Percentiles rank a stretch among this genome's conserved stretches.
Evolutionary conservation across 176 grass and related monocot genomes (phyloP).

Genomic region (Ensete glaucum): DNA sequence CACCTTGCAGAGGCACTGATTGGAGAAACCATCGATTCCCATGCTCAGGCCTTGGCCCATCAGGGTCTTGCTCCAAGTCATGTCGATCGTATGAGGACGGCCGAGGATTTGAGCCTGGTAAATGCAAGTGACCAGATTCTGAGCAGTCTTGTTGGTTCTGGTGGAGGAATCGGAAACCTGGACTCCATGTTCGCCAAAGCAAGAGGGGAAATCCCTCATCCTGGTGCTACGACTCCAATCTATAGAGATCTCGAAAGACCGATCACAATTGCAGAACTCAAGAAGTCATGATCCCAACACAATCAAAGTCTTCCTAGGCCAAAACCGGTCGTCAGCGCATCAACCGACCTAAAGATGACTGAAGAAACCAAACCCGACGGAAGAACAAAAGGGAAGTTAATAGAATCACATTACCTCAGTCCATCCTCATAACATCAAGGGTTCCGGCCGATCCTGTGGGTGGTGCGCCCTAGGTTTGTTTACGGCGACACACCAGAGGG

Average conservation of each 20-base stretch:
- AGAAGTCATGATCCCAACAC: background rate
- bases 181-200: slow-evolving; percentile 2
- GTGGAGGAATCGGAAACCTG: background rate
- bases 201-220: slow-evolving; percentile 6
- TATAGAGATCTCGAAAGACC: background rate
- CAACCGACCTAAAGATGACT: too few species aligned
- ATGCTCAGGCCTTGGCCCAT: slow-evolving; percentile 3
- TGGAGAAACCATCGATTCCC: background rate
- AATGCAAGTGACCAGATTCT: background rate
- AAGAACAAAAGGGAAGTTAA: too few species aligned
- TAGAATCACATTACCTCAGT: too few species aligned
- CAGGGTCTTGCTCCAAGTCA: background rate
- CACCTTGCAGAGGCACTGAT: slow-evolving; percentile 1
- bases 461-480: too few species aligned
- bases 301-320: too few species aligned
- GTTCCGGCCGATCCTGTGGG: too few species aligned
- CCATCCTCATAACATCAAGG: too few species aligned
- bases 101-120: background rate
- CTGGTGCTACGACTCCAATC: background rate
- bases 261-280: background rate
- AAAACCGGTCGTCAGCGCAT: too few species aligned
- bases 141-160: background rate
- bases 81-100: background rate
- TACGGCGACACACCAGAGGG: too few species aligned
- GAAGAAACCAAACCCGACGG: too few species aligned